Evolutionary conservation across 169 alveolate species (phyloP), one percentile per base, ranked within the genome.

Genomic region (Babesia sp.): DNA sequence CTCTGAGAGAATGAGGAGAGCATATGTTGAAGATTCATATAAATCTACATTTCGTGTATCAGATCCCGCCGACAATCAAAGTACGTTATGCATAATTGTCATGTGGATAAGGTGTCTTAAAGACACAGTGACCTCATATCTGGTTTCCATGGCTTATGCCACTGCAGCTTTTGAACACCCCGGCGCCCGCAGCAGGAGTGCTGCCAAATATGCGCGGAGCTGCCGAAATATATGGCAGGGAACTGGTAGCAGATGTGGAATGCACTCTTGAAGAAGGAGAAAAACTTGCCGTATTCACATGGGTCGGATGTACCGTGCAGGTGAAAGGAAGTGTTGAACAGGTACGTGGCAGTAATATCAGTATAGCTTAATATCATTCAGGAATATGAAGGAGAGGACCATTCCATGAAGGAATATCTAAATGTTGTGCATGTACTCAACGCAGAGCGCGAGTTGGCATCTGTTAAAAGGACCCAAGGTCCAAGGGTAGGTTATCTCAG

Each of bases 291-390:
- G 84, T 93, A 22, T 93, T 83, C 70, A 91, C 96, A 34, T 93
- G 93, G 93, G 88, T 90, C 26, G 97, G 96, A 20, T 93, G 96
- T 63, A 71, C 90, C 34, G 51, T 93, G 42, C 97, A 93, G 82
- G 87, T 93, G 54, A 84, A 90, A 41, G 97, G 97, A 33, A 72
- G 45, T 37, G 93, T 91, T 24, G 89, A 85, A 48, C 96, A 91
- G 84, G 88, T 80, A 51, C 18, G 69, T 6, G 39, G 18, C 2
- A 71, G 24, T 6, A 24, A 55, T 33, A 33, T 8, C 64, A 55
- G n/a, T 28, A 28, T 55, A 55, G 8, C 9, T 29, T n/a, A n/a
- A 33, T 11, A 14, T 41, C 7, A 3, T 20, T 18, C 51, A 80
- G 91, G 95, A 93, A 70, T 93, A 93, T 74, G 95, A 92, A 59